Conservation (phyloP, 2,329 filamentous ascomycete genomes). For the Fusarium torreyae region DNA sequence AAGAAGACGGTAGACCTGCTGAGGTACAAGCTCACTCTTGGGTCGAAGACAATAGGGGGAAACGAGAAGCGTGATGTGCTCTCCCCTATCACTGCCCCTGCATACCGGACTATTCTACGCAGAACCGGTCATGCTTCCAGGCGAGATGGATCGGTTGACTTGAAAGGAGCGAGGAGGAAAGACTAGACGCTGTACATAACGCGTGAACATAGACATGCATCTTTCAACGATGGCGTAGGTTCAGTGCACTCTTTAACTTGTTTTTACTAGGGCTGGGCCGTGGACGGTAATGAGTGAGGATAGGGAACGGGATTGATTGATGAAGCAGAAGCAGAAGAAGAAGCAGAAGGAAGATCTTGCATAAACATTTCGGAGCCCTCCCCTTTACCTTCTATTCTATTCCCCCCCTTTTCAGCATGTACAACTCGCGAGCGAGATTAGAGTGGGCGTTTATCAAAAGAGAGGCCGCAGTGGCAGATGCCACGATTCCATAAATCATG, state of each 20-base stretch:
- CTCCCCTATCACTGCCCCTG: background rate
- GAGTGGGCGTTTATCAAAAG: constrained; percentile 50
- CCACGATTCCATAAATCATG: constrained; percentile 34
- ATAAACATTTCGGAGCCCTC: constrained; percentile 44
- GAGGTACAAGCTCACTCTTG: constrained; percentile 60
- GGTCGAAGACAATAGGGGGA: constrained; percentile 50
- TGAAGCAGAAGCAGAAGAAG: constrained; percentile 10
- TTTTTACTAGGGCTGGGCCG: constrained; percentile 31
- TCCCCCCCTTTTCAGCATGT: constrained; percentile 45
- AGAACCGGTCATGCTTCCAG: constrained; percentile 17
- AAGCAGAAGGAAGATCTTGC: constrained; percentile 39
- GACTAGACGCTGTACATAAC: constrained; percentile 45
- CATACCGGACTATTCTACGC: constrained; percentile 3
- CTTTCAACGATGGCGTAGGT: constrained; percentile 31
- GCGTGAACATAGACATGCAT: constrained; percentile 40
- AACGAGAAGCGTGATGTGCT: constrained; percentile 41
- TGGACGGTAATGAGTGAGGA: constrained; percentile 45
- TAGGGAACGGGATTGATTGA: constrained; percentile 33
- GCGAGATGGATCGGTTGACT: constrained; percentile 19
- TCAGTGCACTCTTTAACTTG: constrained; percentile 26
- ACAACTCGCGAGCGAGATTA: constrained; percentile 51
- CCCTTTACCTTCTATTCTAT: constrained; percentile 44
- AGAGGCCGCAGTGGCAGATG: constrained; percentile 37
- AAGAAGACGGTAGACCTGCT: constrained; percentile 67
- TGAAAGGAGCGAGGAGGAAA: constrained; percentile 11